Conservation (phyloP, 139 green algal species). For the Chlamydomonas sp. region DNA sequence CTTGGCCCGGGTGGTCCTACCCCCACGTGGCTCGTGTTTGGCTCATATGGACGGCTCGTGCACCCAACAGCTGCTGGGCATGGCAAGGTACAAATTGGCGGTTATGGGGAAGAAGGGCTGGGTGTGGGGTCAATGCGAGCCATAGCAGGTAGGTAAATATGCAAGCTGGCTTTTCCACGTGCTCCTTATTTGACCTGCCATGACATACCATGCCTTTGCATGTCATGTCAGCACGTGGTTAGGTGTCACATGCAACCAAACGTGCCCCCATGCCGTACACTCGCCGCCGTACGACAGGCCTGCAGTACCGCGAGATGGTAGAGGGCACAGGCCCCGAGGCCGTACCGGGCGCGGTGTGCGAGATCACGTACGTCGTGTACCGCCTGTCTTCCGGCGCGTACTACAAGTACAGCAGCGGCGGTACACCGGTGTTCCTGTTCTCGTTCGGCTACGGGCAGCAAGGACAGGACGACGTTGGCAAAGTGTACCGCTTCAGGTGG, state of each 20-base stretch:
- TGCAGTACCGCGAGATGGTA: conserved; percentile 68
- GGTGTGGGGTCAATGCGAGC: no score
- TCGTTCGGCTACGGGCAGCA: conserved; percentile 71
- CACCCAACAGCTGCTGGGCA: no score
- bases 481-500: conserved; percentile 62
- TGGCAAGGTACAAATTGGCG: no score
- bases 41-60: no score
- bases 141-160: no score
- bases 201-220: no score
- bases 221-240: not conserved
- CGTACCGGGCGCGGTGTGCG: conserved; percentile 35
- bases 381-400: conserved; percentile 73
- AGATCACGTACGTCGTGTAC: conserved; percentile 74
- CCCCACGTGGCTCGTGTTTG: no score
- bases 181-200: no score
- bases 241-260: not conserved
- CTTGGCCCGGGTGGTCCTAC: no score
- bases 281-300: conserved; percentile 21
- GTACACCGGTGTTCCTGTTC: conserved; percentile 78
- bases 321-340: conserved; percentile 42
- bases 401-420: conserved; percentile 75
- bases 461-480: conserved; percentile 63
- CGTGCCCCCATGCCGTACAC: not conserved
- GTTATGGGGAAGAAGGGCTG: no score
- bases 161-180: no score